Base-by-base conservation (phyloP, 345 rosid species). In the Bruguiera sexangula region DNA sequence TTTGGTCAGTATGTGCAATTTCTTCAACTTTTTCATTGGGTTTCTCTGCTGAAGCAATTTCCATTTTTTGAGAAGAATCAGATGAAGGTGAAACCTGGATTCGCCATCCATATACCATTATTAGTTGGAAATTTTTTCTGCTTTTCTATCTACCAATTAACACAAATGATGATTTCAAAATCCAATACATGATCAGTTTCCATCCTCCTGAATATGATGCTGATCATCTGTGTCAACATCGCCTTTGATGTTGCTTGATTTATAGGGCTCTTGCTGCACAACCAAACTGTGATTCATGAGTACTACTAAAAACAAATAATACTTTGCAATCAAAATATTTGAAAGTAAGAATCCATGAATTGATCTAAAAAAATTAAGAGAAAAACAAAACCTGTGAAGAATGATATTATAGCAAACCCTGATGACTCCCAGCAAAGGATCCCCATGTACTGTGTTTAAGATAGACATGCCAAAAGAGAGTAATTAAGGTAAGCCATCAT, bases 211-310 rank as follows among this genome's bases (percentile, higher is more conserved):
- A 90, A 87, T 56, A 88, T 83, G 32, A 95, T 92, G 88, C 91
- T 89, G 76, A 95, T 86, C 97, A 95, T 95, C 85, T 95, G 99
- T 34, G 99, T 92, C 85, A 95, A 74, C 99, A 95, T 95, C 69
- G 99, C 99, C 83, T 92, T 95, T 39, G 99, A 92, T 20, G 99
- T 95, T 50, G 96, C 96, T 84, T 95, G 99, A 78, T 95, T 92
- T 78, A 95, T 81, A 34, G 94, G 96, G 82, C 97, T 95, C 91
- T 95, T 95, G 91, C 98, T 95, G 76, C 83, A 85, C 67, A 80
- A 64, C 69, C 76, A 84, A 76, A 81, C 55, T 59, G 76, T 60
- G 73, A 59, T 75, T 62, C 69, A 75, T 72, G 55, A 80, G 71
- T 56, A 66, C 69, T 52, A 60, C 71, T 64, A 51, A 69, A 75